Evolutionary conservation across 192 early-diverging fungal genomes (phyloP), one percentile per base, ranked within the genome.

Genomic region (Geosiphon pyriformis): DNA sequence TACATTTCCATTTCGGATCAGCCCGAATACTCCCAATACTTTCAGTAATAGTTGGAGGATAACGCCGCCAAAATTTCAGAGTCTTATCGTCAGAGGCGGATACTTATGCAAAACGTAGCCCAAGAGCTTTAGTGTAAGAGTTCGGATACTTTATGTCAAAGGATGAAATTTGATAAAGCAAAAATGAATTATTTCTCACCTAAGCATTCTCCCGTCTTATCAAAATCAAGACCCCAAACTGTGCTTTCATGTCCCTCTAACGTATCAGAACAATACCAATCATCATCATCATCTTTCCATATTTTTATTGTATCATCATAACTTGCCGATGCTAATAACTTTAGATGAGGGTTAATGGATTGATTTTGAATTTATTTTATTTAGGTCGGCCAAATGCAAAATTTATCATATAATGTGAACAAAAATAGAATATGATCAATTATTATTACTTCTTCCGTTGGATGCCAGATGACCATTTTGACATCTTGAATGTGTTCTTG

Each of bases 401-500:
- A 29, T 25, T 20, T 50, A 51, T 2, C 4, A 59, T 18, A 27
- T 23, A 55, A 2, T n/a, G 37, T 10, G 57, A 23, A 29, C 29
- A 11, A 53, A 23, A 29, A 70, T 34, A 33, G 23, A 25, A 26
- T 25, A 23, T 20, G 56, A 49, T 30, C n/a, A n/a, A 33, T 22
- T 18, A 46, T 58, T n/a, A n/a, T 58, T 75, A 87, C 80, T 65
- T 95, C 92, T 61, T 90, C 77, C 3, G 58, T 81, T 2, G 96
- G 95, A 75, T 96, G 93, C 93, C 94, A 98, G 26, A 81, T 67
- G 0, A 98, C 89, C 85, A 88, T 87, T 70, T 98, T 98, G 46
- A 97, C 95, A 71, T 98, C 96, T 75, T 97, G 93, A 10, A 85
- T 87, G 72, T 98, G 96, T 68, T 98, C 94, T 75, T 95, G 92